Conservation (phyloP, 768 basidiomycete genomes). For the Boletus barrowsii region DNA sequence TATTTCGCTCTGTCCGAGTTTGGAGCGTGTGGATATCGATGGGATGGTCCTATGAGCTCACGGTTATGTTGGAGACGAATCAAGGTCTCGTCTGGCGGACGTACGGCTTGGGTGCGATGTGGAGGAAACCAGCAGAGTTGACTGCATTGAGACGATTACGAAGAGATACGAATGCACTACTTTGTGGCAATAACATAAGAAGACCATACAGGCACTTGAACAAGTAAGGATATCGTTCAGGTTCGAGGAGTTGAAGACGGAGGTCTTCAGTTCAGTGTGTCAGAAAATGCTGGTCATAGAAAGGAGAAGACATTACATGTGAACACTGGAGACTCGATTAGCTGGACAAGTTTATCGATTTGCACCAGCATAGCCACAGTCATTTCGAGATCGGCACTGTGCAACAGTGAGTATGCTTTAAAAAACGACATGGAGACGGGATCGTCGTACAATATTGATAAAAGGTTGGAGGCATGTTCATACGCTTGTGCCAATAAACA, state of each 20-base stretch:
- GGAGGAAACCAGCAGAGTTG: constrained; percentile 90
- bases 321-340: constrained; percentile 98
- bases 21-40: constrained; percentile 60
- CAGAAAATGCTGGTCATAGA: not conserved
- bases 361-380: constrained; percentile 94
- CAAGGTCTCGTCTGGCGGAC: constrained; percentile 20
- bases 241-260: constrained; percentile 92
- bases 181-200: constrained; percentile 95
- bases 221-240: constrained; percentile 92
- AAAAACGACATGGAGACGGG: not conserved
- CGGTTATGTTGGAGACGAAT: constrained; percentile 8
- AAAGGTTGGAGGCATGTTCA: constrained; percentile 94
- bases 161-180: constrained; percentile 91
- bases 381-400: constrained; percentile 92
- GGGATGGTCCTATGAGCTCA: constrained; percentile 30
- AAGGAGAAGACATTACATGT: constrained; percentile 65
- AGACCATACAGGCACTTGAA: constrained; percentile 98
- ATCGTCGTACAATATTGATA: constrained; percentile 83
- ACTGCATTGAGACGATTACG: constrained; percentile 93
- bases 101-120: constrained; percentile 85
- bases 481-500: constrained; percentile 98
- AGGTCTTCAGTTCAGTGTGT: constrained; percentile 46
- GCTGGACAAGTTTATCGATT: constrained; percentile 94
- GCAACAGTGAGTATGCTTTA: not conserved
- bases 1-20: constrained; percentile 82